phyloP scores from a whole-genome alignment of 257 asterid species.

The Solanum rostratum region DNA sequence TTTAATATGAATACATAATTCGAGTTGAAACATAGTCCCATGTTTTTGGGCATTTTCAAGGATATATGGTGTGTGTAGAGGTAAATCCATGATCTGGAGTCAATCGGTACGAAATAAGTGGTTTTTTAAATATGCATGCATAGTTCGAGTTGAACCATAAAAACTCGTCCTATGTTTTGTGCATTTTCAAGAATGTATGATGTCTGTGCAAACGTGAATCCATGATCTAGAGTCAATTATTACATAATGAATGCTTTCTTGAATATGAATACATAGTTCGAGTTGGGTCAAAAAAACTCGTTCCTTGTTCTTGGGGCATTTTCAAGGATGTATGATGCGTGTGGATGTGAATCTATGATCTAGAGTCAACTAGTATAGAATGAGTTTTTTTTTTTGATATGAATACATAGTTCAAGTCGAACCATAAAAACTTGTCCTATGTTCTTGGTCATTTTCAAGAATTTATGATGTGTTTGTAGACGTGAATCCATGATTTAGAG shows the following conservation, averaged over 20 bases:
- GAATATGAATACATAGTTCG: background rate
- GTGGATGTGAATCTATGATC: background rate
- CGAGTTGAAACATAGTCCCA: background rate
- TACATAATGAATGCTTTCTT: background rate
- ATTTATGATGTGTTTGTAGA: background rate
- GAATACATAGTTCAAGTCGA: background rate
- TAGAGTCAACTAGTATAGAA: background rate
- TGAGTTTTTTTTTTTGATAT: too few species aligned
- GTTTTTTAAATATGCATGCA: background rate
- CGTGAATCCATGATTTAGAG: background rate
- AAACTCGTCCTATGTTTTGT: background rate
- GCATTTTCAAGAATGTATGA: background rate
- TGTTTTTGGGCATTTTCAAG: too few species aligned
- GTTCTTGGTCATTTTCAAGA: background rate
- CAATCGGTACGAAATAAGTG: background rate
- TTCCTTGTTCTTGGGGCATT: background rate
- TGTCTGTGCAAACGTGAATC: background rate
- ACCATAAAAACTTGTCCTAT: background rate
- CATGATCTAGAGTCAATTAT: background rate
- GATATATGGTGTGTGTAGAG: too few species aligned
- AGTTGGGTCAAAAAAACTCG: background rate
- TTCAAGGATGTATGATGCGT: background rate
- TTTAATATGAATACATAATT: too few species aligned
- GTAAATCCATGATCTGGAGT: too few species aligned
- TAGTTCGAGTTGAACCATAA: background rate